Evolutionary conservation across 78 protist genomes (phyloP).

Genomic region (Salpingoeca rosetta): DNA sequence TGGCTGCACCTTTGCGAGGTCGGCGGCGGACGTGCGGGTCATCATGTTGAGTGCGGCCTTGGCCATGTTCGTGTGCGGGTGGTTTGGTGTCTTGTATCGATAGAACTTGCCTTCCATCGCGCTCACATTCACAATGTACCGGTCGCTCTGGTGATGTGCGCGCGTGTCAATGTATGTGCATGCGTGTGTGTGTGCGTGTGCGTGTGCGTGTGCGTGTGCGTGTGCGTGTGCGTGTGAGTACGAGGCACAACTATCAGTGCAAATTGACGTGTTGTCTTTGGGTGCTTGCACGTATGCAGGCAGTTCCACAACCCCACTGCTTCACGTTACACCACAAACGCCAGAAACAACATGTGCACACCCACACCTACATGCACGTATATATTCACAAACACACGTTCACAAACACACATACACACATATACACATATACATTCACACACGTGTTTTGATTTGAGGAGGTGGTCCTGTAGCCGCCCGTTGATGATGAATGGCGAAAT

Average conservation of each 20-base stretch:
- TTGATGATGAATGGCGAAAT: slow-evolving; percentile 55
- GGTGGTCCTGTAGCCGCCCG: slow-evolving; percentile 14
- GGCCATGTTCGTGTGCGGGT: slow-evolving; percentile 97
- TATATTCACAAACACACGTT: no score
- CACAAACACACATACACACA: no score
- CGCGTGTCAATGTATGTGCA: no score
- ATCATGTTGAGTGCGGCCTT: slow-evolving; percentile 91
- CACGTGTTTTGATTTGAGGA: slow-evolving; percentile 1
- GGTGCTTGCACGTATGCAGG: no score
- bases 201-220: background rate
- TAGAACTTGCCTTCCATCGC: slow-evolving; percentile 89
- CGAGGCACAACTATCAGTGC: background rate
- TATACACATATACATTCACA: no score
- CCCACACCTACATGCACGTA: no score
- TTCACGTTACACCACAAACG: no score
- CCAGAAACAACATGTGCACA: no score
- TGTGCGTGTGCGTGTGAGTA: background rate
- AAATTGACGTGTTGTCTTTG: no score
- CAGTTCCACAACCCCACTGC: no score
- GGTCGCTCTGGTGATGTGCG: slow-evolving; percentile 4
- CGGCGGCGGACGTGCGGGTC: slow-evolving; percentile 77
- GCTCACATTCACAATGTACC: slow-evolving; percentile 75
- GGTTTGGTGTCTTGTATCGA: slow-evolving; percentile 61
- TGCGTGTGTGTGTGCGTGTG: slow-evolving; percentile 1
- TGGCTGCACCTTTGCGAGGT: slow-evolving; percentile 30